Conservation (phyloP, 192 early-diverging fungal species). For the Coemansia sp. region DNA sequence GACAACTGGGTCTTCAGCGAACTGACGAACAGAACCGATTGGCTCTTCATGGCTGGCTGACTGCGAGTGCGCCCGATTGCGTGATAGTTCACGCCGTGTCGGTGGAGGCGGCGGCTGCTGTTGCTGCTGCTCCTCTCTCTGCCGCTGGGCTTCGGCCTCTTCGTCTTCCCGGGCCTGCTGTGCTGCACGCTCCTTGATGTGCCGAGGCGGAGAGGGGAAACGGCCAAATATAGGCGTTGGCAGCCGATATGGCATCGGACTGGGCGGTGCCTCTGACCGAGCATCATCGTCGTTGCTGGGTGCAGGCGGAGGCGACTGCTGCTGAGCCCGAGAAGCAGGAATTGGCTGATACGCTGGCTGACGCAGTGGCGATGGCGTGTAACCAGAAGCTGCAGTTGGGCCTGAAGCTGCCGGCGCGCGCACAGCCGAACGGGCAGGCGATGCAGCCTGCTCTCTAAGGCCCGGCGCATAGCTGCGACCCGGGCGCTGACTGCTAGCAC, state of each 20-base stretch:
- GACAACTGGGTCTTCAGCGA: conserved; percentile 38
- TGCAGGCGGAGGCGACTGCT: conserved; percentile 3
- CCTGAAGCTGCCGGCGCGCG: conserved; percentile 14
- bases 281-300: conserved; percentile 15
- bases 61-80: conserved; percentile 45
- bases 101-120: conserved; percentile 7
- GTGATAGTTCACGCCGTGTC: conserved; percentile 6
- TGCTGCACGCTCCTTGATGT: conserved; percentile 51
- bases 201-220: conserved; percentile 49
- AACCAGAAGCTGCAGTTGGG: conserved; percentile 4
- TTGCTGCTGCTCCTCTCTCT: neutral
- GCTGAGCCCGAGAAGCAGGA: conserved; percentile 10
- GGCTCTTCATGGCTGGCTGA: conserved; percentile 21
- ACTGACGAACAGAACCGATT: conserved; percentile 4
- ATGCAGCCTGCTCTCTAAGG: conserved; percentile 10
- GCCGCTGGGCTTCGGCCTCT: conserved; percentile 1
- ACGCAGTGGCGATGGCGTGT: conserved; percentile 39
- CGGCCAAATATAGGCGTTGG: conserved; percentile 53
- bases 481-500: conserved; percentile 11
- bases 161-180: conserved; percentile 14
- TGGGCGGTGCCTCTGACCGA: conserved; percentile 17
- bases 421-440: conserved; percentile 23
- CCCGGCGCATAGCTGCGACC: conserved; percentile 5
- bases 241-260: conserved; percentile 32
- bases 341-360: conserved; percentile 34